These are phyloP conservation scores for Ogataea haglerorum DNA, from an alignment of 805 yeast genomes.

Conservation along the genomic window DNA sequence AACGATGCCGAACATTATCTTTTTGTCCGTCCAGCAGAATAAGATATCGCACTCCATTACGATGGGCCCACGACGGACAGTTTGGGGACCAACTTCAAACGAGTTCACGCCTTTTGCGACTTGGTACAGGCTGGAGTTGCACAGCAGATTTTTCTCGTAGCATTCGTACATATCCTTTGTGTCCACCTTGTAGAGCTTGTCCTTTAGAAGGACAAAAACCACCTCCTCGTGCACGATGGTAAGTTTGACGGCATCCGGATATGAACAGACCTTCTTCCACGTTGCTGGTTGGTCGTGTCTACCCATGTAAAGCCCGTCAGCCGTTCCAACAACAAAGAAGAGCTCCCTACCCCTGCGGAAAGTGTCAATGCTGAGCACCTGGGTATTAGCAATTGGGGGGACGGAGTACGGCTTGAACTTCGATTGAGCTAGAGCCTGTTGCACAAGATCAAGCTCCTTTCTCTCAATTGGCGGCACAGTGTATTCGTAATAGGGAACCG, in stretches of 20 bases:
- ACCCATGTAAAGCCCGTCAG: constrained; percentile 60
- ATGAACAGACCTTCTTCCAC: constrained; percentile 60
- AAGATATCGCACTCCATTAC: constrained; percentile 48
- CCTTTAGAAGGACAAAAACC: constrained; percentile 56
- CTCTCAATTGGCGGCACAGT: constrained; percentile 10
- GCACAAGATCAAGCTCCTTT: constrained; percentile 15
- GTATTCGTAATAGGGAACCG: constrained; percentile 8
- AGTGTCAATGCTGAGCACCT: constrained; percentile 22
- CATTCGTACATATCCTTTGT: constrained; percentile 61
- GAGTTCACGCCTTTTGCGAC: constrained; percentile 45
- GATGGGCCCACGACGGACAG: constrained; percentile 56
- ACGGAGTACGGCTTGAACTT: constrained; percentile 15
- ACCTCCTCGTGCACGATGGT: constrained; percentile 57
- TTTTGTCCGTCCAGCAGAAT: constrained; percentile 53
- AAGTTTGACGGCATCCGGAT: constrained; percentile 53
- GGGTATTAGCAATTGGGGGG: constrained; percentile 14
- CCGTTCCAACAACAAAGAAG: constrained; percentile 57
- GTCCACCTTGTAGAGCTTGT: constrained; percentile 57
- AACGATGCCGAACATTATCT: constrained; percentile 35
- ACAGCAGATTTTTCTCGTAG: constrained; percentile 45
- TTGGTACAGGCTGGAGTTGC: constrained; percentile 25
- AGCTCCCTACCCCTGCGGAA: constrained; percentile 44
- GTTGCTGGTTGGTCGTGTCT: constrained; percentile 35
- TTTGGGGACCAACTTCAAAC: constrained; percentile 68
- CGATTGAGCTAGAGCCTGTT: constrained; percentile 7